Evolutionary conservation across 352 stramenopile species (phyloP).

Genomic region (Globisporangium recalcitrans): DNA sequence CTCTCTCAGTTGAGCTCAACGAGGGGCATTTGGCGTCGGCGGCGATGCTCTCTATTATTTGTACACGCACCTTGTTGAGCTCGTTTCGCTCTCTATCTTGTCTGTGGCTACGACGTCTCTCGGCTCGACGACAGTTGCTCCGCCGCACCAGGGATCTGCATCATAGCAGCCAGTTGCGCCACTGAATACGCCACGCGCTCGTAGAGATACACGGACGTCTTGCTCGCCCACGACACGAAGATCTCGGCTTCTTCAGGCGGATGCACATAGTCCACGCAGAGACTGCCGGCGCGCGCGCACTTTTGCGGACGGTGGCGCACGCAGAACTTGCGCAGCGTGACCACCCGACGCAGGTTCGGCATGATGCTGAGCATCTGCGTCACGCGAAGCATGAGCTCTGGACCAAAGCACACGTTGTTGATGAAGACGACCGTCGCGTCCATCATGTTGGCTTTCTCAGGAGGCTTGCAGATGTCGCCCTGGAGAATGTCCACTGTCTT

Average conservation of each 20-base stretch:
- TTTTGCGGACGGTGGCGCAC: constrained; percentile 64
- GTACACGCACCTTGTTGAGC: background rate
- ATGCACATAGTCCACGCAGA: constrained; percentile 67
- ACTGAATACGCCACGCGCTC: constrained; percentile 47
- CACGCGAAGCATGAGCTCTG: constrained; percentile 69
- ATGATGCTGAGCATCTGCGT: constrained; percentile 58
- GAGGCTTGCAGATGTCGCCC: constrained; percentile 68
- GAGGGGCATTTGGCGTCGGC: background rate
- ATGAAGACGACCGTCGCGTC: constrained; percentile 84
- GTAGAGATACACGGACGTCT: constrained; percentile 75
- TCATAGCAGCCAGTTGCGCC: constrained; percentile 28
- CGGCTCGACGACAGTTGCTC: constrained; percentile 1
- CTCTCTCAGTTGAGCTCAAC: background rate
- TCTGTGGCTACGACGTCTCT: background rate
- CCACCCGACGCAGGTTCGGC: constrained; percentile 53
- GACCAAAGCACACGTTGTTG: constrained; percentile 83
- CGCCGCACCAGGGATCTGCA: constrained; percentile 14
- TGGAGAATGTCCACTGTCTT: constrained; percentile 67
- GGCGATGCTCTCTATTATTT: background rate
- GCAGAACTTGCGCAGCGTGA: constrained; percentile 78
- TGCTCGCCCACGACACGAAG: constrained; percentile 74
- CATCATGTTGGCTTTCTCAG: constrained; percentile 42
- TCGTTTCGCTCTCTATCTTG: background rate
- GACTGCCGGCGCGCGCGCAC: constrained; percentile 47
- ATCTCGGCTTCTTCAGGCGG: constrained; percentile 64